Evolutionary conservation across 1,284 basidiomycete genomes (phyloP).

Genomic region (Trichosporon ovoides): DNA sequence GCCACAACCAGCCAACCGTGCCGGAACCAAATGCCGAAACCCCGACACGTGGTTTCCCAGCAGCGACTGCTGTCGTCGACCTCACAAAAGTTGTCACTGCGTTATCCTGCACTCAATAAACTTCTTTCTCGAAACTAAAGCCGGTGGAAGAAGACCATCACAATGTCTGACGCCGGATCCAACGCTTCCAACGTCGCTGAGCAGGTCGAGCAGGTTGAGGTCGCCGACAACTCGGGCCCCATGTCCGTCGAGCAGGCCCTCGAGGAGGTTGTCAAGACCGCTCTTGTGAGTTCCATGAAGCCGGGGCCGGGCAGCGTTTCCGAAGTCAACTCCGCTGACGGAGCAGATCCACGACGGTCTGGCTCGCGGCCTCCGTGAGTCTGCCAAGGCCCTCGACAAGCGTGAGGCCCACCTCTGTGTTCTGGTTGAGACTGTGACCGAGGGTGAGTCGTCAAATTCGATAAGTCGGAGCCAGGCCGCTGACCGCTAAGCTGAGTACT

Average conservation of each 20-base stretch:
- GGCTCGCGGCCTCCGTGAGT: conserved; percentile 94
- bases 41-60: no score
- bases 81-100: not conserved
- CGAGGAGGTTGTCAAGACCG: conserved; percentile 74
- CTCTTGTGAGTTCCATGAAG: conserved; percentile 54
- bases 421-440: conserved; percentile 97
- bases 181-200: conserved; percentile 62
- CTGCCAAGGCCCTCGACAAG: conserved; percentile 97
- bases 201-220: conserved; percentile 63
- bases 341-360: conserved; percentile 75
- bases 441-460: conserved; percentile 56
- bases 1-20: no score
- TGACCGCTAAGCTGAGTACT: conserved; percentile 71
- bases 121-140: conserved; percentile 9
- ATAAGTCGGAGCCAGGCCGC: no score
- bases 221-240: conserved; percentile 80
- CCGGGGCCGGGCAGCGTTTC: no score
- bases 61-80: no score
- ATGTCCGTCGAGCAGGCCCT: conserved; percentile 96
- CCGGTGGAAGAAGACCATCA: conserved; percentile 51
- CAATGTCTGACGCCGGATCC: conserved; percentile 99
- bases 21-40: no score
- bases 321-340: not conserved
- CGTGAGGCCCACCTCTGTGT: conserved; percentile 98
- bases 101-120: not conserved